Evolutionary conservation across 371 early-diverging fungal genomes (phyloP), one percentile per base, ranked within the genome.

Genomic region (Apophysomyces sp.): DNA sequence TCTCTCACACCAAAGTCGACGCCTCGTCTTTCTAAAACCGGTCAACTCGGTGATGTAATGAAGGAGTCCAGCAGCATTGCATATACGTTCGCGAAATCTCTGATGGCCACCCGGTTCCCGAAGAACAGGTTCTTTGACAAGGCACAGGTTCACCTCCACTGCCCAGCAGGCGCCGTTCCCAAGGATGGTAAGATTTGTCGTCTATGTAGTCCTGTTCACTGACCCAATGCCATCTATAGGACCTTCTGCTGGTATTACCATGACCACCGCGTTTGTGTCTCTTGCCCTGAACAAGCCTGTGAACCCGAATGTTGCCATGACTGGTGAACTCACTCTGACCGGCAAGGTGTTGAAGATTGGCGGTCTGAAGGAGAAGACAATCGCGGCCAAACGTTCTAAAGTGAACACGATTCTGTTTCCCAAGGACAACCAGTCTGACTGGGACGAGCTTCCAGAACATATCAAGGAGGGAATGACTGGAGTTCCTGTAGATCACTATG

Each of bases 11-110:
- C 81, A n/a, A 84, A 86, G 54, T 85, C 86, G 9, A 86, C 86
- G 29, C 91, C 94, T 49, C 69, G 78, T 27, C 84, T 93, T 37
- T 76, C 84, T 49, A 86, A 83, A 59, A 97, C 99, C 1, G 99
- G 98, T 21, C 97, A 98, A 69, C 81, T 98, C 62, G 98, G 98
- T 34, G 96, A 97, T 73, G 98, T 98, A 26, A 98, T 98, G 98
- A 96, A 98, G 79, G 99, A 98, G 73, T 92, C 93, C n/a, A 84
- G 94, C 6, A 89, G 87, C 16, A 94, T 98, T 60, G 97, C 99
- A 0, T 96, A 97, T 76, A 97, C 97, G 0, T 97, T 81, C 77
- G 92, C 95, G 16, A 92, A 92, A 67, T 85, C 93, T 27, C 71
- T 93, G 51, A 58, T 97, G 68, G 87, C 87, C 18, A 78, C 81